Evolutionary conservation across 2,329 filamentous ascomycete species (phyloP).

Genomic region (Exserohilum rostratum): DNA sequence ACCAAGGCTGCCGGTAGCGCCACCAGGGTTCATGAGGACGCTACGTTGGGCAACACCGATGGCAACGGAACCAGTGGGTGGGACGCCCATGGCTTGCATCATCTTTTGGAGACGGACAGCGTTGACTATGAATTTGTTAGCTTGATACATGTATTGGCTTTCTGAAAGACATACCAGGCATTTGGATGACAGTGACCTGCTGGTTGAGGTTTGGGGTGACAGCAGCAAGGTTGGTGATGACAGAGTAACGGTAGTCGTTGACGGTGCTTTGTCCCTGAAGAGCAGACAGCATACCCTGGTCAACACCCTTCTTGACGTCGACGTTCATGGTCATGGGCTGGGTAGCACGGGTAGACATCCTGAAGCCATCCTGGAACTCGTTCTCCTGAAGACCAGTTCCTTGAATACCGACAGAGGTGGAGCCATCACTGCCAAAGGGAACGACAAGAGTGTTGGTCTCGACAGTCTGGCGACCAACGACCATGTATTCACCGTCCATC

Average conservation of each 20-base stretch:
- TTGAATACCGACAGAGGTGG: slow-evolving; percentile 37
- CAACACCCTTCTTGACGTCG: slow-evolving; percentile 44
- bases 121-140: slow-evolving; percentile 39
- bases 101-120: slow-evolving; percentile 44
- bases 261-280: slow-evolving; percentile 38
- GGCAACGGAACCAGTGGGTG: slow-evolving; percentile 39
- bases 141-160: neutral
- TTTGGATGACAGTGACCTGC: slow-evolving; percentile 46
- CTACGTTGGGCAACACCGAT: slow-evolving; percentile 46
- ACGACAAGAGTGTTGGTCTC: slow-evolving; percentile 44
- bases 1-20: slow-evolving; percentile 40
- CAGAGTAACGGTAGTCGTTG: slow-evolving; percentile 47
- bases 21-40: slow-evolving; percentile 46
- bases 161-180: slow-evolving; percentile 39
- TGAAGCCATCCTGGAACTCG: slow-evolving; percentile 48
- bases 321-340: slow-evolving; percentile 47
- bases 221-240: slow-evolving; percentile 41
- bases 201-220: slow-evolving; percentile 44
- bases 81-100: slow-evolving; percentile 43
- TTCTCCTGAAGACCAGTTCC: slow-evolving; percentile 48
- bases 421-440: slow-evolving; percentile 36
- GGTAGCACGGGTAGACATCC: slow-evolving; percentile 44
- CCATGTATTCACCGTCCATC: slow-evolving; percentile 48
- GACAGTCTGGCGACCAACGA: slow-evolving; percentile 46
- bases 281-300: slow-evolving; percentile 41